These are phyloP conservation scores for Lachancea lanzarotensis DNA, from an alignment of 805 yeast species.

Conservation along the genomic window DNA sequence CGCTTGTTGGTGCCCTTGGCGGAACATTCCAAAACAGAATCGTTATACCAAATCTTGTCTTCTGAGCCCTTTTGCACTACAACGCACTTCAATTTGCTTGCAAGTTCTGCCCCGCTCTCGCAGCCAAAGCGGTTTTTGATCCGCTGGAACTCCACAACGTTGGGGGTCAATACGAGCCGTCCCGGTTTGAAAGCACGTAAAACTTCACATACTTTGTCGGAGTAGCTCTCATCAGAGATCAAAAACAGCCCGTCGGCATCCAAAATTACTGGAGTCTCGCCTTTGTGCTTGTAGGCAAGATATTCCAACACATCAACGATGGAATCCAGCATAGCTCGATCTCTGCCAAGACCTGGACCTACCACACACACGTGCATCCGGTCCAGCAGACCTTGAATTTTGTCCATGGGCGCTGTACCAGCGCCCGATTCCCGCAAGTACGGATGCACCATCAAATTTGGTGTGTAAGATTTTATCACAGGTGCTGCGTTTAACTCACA, in stretches of 20 bases:
- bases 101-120: conserved; percentile 23
- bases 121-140: conserved; percentile 46
- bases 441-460: conserved; percentile 95
- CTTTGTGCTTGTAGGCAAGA: conserved; percentile 41
- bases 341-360: conserved; percentile 95
- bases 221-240: conserved; percentile 41
- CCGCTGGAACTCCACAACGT: conserved; percentile 75
- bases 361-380: conserved; percentile 76
- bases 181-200: conserved; percentile 45
- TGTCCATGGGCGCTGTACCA: conserved; percentile 43
- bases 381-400: conserved; percentile 47
- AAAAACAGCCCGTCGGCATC: conserved; percentile 88
- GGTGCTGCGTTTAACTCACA: conserved; percentile 76
- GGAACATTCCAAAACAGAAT: conserved; percentile 37
- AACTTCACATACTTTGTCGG: conserved; percentile 15
- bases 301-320: conserved; percentile 47
- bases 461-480: conserved; percentile 80
- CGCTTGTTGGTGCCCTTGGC: conserved; percentile 65
- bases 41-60: conserved; percentile 48
- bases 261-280: conserved; percentile 63
- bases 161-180: conserved; percentile 78
- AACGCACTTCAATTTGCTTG: conserved; percentile 23
- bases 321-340: conserved; percentile 54
- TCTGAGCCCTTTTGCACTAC: conserved; percentile 59
- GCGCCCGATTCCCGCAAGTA: conserved; percentile 49